Conservation (phyloP, 192 early-diverging fungal genomes). For the Podila epicladia region DNA sequence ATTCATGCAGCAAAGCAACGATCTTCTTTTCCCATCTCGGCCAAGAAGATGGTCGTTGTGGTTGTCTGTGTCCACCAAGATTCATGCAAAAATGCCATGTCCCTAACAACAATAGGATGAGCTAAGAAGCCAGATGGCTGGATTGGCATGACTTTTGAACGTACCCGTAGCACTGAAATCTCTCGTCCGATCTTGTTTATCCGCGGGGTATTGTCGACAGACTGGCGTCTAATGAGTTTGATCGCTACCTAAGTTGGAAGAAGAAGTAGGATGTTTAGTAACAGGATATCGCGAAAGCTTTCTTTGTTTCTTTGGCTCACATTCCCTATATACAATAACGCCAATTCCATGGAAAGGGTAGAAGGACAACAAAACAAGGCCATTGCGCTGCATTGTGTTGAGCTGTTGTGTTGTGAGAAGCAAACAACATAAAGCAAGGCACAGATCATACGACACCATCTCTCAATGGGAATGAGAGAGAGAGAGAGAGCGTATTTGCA, state of each 20-base stretch:
- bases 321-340: not conserved
- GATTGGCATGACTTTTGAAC: constrained; percentile 2
- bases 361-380: not conserved
- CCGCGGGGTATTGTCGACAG: constrained; percentile 83
- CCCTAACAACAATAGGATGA: not conserved
- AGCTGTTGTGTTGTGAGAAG: not conserved
- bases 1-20: not conserved
- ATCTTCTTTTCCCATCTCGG: no score
- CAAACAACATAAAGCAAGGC: not conserved
- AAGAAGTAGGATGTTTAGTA: not conserved
- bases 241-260: constrained; percentile 80
- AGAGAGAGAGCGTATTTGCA: not conserved
- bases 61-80: not conserved
- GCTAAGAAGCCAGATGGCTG: not conserved
- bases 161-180: constrained; percentile 92
- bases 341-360: not conserved
- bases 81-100: not conserved
- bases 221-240: constrained; percentile 95
- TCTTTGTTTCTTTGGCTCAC: not conserved
- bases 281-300: not conserved
- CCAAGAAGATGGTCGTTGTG: no score
- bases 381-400: no score
- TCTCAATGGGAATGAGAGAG: no score
- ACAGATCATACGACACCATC: not conserved
- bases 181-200: constrained; percentile 94